Base-by-base conservation (phyloP, 805 yeast species). In the Ogataea trehalophila region DNA sequence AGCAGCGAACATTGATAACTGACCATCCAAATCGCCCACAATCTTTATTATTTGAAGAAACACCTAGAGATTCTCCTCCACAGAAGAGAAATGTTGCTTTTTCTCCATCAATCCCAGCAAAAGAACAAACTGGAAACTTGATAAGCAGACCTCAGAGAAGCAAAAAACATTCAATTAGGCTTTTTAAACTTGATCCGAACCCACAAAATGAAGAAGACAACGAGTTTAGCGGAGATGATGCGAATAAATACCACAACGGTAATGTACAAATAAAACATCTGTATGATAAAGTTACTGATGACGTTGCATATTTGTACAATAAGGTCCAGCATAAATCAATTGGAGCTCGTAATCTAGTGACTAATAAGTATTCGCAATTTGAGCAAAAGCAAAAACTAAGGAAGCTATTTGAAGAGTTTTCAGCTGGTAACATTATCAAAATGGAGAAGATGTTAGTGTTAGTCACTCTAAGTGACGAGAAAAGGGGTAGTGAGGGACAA, bases 361-460 rank as follows among this genome's bases (percentile, higher is more conserved):
- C 52, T 34, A 41, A 31, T 18, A 58, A 58, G 36, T 49, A 53
- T 13, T 44, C 46, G 14, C 53, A 50, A 26, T 41, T 51, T 14
- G 61, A 58, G 49, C 59, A 52, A 47, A 54, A 49, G 43, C 46
- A 53, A 35, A 51, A 53, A 34, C 48, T 61, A 37, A 56, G 56
- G 46, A 56, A 54, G 44, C 43, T 70, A 46, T 63, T 72, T 39
- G 59, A 60, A 26, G 57, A 55, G 13, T 74, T 69, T 49, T 53
- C 67, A 16, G 68, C 67, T 1, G 95, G 95, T 4, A 84, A 83
- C 45, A 74, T 87, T 14, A 68, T 90, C 4, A 76, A 80, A 49
- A 66, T 77, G 51, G 91, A 85, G 48, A 80, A 76, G 57, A 80
- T 87, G 80, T 68, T 91, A 17, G 87, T 87, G 0, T 47, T 60